Evolutionary conservation across 345 rosid species (phyloP).

Genomic region (Aquilaria yunnanensis): DNA sequence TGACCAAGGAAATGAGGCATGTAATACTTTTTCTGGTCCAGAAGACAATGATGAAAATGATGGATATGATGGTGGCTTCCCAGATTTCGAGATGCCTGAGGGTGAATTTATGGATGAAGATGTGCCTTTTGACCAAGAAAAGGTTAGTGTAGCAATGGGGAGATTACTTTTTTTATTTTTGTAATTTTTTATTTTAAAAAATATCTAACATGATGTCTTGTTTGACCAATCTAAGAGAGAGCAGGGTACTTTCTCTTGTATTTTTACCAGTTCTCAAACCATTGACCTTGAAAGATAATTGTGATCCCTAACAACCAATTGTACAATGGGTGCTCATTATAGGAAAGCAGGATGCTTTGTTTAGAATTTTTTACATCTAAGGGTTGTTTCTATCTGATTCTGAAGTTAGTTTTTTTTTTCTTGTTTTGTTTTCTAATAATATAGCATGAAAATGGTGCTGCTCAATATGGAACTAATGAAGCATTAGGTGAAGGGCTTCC

Average conservation of each 20-base stretch:
- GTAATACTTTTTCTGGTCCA: conserved; percentile 28
- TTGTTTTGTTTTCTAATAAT: conserved; percentile 17
- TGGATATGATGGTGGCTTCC: conserved; percentile 37
- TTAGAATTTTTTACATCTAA: no score
- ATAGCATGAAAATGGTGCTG: conserved; percentile 31
- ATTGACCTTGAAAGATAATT: no score
- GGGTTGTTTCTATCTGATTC: no score
- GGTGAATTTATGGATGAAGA: conserved; percentile 49
- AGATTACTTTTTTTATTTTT: conserved; percentile 4
- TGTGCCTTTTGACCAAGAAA: conserved; percentile 20
- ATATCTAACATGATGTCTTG: not conserved
- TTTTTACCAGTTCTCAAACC: no score
- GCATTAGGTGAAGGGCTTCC: conserved; percentile 36
- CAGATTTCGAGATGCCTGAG: conserved; percentile 56
- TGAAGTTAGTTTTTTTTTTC: conserved; percentile 7
- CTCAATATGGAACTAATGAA: conserved; percentile 28
- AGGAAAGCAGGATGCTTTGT: no score
- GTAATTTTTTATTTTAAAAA: no score
- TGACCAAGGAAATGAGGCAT: conserved; percentile 34
- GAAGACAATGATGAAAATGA: conserved; percentile 32
- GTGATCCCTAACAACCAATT: no score
- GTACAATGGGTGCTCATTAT: no score
- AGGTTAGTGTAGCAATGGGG: conserved; percentile 27
- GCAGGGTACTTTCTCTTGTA: no score
- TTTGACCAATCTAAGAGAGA: no score